Base-by-base conservation (phyloP, 1,284 basidiomycete species). In the Ceratobasidium papillatum region DNA sequence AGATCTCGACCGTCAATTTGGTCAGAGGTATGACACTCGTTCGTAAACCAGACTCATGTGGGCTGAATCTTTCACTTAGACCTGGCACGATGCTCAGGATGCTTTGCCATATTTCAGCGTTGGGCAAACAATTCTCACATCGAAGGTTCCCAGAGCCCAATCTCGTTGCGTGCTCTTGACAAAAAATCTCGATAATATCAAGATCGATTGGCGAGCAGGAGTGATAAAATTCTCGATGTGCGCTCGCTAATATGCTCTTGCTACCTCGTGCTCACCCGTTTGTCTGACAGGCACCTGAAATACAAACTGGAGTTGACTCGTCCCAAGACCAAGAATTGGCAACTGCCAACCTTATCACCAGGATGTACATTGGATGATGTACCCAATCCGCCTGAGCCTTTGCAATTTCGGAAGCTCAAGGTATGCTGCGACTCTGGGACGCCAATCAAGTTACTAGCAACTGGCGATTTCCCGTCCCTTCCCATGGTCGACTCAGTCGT, bases 401-500 rank as follows among this genome's bases (percentile, higher is more conserved):
- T 62, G 1, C 69, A 73, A 36, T 73, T 73, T 19, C 58, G 69
- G 8, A 73, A 73, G 47, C 59, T 73, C 9, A 62, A 38, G 1
- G 56, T 45, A 0, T 73, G 69, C 38, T 22, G 49, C 22, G 45
- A 73, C 25, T 7, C 69, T 3, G 69, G 69, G 4, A 43, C 61
- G 27, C 69, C 69, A 14, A 47, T 73, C 30, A 49, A 47, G 25
- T n/a, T 73, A 9, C 58, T 73, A n/a, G 69, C 69, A 0, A 62
- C 59, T 17, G 69, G 69, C 2, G 69, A 73, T 43, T 73, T 73
- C 25, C 69, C 69, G 3, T 49, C 69, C 3, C 69, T 73, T 47
- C 69, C 69, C 1, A 41, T 30, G 17, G 32, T 58, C 4, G 22
- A 51, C 22, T 27, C 58, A 30, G 38, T 51, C 34, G 25, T 49